A percentile compares a stretch with the other conserved stretches of the same genome.
phyloP scores from a whole-genome alignment of 768 basidiomycete genomes.

The Trametes cubensis region DNA sequence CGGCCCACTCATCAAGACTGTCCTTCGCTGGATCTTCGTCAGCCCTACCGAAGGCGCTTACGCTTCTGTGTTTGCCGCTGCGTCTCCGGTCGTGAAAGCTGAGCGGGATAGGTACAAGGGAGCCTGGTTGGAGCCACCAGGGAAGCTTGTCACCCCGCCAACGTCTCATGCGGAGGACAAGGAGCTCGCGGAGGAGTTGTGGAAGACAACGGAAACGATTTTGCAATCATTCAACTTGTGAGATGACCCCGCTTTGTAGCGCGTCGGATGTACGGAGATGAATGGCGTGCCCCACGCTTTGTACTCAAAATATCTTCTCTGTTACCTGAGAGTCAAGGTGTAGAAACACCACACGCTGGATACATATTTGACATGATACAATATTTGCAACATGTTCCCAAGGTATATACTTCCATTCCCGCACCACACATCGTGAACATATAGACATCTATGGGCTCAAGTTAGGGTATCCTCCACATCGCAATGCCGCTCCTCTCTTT shows the following conservation, averaged over 20 bases:
- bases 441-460: background rate
- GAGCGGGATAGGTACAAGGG: conserved; percentile 41
- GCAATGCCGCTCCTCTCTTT: conserved; percentile 61
- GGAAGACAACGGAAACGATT: conserved; percentile 40
- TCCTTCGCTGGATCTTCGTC: conserved; percentile 35
- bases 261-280: too few species aligned
- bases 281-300: too few species aligned
- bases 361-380: too few species aligned
- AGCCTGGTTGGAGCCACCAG: conserved; percentile 42
- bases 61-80: conserved; percentile 45
- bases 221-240: conserved; percentile 34
- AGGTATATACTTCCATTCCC: too few species aligned
- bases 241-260: background rate
- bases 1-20: conserved; percentile 2
- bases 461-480: conserved; percentile 66
- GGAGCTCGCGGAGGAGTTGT: conserved; percentile 43
- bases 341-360: too few species aligned
- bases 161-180: conserved; percentile 33
- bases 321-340: too few species aligned
- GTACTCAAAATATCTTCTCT: too few species aligned
- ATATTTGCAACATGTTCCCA: too few species aligned
- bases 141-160: conserved; percentile 33
- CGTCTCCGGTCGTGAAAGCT: conserved; percentile 37
- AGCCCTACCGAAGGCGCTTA: conserved; percentile 40
- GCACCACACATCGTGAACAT: too few species aligned